A percentile compares a stretch with the other conserved stretches of the same genome.
Evolutionary conservation across 768 basidiomycete species (phyloP).

Genomic region (Gloeopeniophorella convolvens): DNA sequence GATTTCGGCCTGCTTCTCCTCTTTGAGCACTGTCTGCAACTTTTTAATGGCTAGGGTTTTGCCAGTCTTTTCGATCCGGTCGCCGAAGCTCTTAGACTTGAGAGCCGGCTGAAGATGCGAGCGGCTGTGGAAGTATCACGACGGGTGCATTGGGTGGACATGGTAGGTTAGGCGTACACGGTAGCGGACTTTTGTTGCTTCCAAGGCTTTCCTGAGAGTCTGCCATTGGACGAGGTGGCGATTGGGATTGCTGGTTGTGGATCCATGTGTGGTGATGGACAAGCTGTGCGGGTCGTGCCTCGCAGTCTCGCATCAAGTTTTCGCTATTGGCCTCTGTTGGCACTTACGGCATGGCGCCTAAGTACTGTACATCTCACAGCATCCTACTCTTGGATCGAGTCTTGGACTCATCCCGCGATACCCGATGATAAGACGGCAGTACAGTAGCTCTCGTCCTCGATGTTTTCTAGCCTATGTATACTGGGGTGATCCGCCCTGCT

Average conservation of each 20-base stretch:
- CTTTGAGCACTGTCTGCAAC: constrained; percentile 63
- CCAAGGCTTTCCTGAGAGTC: constrained; percentile 68
- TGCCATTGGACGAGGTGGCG: constrained; percentile 55
- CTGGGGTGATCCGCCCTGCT: too few relatives aligned
- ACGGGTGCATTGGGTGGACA: constrained; percentile 5
- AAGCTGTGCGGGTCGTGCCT: too few relatives aligned
- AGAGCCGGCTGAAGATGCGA: constrained; percentile 59
- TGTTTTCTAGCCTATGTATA: too few relatives aligned
- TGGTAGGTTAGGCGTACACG: constrained; percentile 33
- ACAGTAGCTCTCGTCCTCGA: too few relatives aligned
- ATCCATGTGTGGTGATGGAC: constrained; percentile 13
- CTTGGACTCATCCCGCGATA: too few relatives aligned
- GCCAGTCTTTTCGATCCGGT: constrained; percentile 62
- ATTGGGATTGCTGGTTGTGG: constrained; percentile 30
- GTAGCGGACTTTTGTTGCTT: constrained; percentile 45
- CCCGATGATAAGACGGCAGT: too few relatives aligned
- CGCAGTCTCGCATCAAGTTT: too few relatives aligned
- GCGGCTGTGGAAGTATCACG: constrained; percentile 39
- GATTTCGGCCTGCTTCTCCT: constrained; percentile 67
- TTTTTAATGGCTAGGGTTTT: constrained; percentile 66
- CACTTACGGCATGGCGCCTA: too few relatives aligned
- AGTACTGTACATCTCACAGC: too few relatives aligned
- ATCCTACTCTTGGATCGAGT: too few relatives aligned
- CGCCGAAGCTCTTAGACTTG: constrained; percentile 60
- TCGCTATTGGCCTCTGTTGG: too few relatives aligned